Evolutionary conservation across 1,284 basidiomycete species (phyloP).

Genomic region (Leccinum olivaceoglutinosum): DNA sequence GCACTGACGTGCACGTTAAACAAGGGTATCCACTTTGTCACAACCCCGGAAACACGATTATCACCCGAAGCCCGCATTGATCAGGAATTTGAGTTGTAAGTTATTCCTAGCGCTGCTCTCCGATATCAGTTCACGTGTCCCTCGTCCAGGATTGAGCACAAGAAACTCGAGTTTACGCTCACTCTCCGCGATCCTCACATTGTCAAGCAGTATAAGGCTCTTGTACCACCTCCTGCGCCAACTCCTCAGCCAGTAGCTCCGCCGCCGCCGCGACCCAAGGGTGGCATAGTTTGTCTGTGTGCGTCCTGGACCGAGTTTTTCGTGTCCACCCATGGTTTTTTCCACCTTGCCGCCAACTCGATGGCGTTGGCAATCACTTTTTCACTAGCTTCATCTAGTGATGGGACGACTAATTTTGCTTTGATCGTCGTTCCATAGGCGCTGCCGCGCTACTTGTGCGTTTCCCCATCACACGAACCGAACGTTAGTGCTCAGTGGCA

Average conservation of each 20-base stretch:
- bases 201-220: constrained; percentile 63
- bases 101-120: constrained; percentile 11
- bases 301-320: no score
- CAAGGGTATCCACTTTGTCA: constrained; percentile 95
- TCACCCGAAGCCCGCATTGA: constrained; percentile 66
- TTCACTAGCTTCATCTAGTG: no score
- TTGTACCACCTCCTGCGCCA: constrained; percentile 43
- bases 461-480: no score
- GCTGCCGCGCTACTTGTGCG: no score
- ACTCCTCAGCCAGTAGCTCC: constrained; percentile 40
- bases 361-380: no score
- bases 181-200: constrained; percentile 82
- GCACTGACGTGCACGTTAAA: constrained; percentile 87
- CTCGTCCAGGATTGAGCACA: constrained; percentile 67
- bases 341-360: no score
- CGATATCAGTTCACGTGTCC: neutral
- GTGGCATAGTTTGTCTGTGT: constrained; percentile 39
- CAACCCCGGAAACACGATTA: constrained; percentile 77
- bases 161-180: constrained; percentile 87
- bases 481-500: no score
- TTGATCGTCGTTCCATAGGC: no score
- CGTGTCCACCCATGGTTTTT: no score
- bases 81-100: constrained; percentile 92
- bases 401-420: no score
- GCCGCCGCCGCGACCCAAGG: constrained; percentile 35